Conservation (phyloP, 164 flowering plant species). For the Protea cynaroides region DNA sequence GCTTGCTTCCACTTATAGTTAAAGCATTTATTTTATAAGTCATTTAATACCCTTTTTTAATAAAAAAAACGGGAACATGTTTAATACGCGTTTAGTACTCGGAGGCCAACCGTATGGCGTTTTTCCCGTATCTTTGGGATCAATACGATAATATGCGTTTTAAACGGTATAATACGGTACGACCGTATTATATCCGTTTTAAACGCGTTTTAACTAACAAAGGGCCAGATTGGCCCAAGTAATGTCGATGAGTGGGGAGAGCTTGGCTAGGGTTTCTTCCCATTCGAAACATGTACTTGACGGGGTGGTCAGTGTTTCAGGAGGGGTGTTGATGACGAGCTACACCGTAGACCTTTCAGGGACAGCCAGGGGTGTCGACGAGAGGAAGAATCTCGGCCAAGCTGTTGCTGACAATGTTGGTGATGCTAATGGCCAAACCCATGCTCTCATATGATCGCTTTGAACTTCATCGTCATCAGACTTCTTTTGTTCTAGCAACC, state of each 20-base stretch:
- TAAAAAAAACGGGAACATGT: too few relatives aligned
- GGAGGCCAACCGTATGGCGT: too few relatives aligned
- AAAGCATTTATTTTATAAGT: too few relatives aligned
- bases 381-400: conserved; percentile 60
- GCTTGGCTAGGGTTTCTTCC: conserved; percentile 31
- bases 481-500: conserved; percentile 34
- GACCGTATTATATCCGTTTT: too few relatives aligned
- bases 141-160: too few relatives aligned
- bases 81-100: too few relatives aligned
- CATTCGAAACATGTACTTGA: conserved; percentile 42
- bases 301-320: conserved; percentile 43
- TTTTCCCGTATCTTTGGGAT: too few relatives aligned
- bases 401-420: conserved; percentile 58
- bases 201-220: too few relatives aligned
- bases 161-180: too few relatives aligned
- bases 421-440: conserved; percentile 44
- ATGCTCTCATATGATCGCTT: conserved; percentile 34
- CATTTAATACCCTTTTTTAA: too few relatives aligned
- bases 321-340: conserved; percentile 50
- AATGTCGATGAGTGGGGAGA: conserved; percentile 40
- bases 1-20: too few relatives aligned
- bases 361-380: conserved; percentile 60
- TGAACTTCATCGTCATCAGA: conserved; percentile 35
- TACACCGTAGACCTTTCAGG: conserved; percentile 66
- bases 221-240: too few relatives aligned